These are phyloP conservation scores for Suhomyces yuchorum DNA, from an alignment of 1,139 yeast species.

Conservation along the genomic window DNA sequence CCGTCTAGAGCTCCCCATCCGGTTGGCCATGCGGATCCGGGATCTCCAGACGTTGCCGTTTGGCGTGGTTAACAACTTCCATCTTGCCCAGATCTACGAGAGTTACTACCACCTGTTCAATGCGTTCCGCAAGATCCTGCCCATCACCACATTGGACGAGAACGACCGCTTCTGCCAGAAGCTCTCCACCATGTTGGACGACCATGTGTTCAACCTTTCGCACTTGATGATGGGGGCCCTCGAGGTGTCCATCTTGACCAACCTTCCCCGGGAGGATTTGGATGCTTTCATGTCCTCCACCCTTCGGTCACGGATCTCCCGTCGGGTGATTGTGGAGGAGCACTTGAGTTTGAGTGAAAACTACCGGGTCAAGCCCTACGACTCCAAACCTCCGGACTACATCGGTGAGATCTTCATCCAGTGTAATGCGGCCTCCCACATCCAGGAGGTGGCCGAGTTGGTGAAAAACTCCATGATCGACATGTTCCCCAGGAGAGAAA, in stretches of 20 bases:
- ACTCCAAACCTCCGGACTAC: slow-evolving; percentile 62
- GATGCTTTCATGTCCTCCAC: slow-evolving; percentile 76
- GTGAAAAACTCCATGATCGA: slow-evolving; percentile 48
- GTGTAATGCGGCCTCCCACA: slow-evolving; percentile 74
- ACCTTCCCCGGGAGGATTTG: slow-evolving; percentile 61
- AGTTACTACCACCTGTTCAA: slow-evolving; percentile 87
- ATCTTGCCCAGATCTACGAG: slow-evolving; percentile 84
- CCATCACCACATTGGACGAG: slow-evolving; percentile 67
- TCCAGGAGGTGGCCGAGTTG: slow-evolving; percentile 54
- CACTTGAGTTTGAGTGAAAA: slow-evolving; percentile 77
- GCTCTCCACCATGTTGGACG: slow-evolving; percentile 66
- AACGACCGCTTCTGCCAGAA: slow-evolving; percentile 71
- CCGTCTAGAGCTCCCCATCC: slow-evolving; percentile 75
- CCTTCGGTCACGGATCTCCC: slow-evolving; percentile 80
- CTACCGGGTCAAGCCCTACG: slow-evolving; percentile 46
- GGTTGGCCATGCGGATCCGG: slow-evolving; percentile 77
- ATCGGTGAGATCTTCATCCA: slow-evolving; percentile 85
- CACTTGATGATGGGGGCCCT: slow-evolving; percentile 92
- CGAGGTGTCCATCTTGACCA: slow-evolving; percentile 69
- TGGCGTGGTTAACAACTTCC: slow-evolving; percentile 81
- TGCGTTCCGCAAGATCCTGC: slow-evolving; percentile 71
- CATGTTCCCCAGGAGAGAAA: slow-evolving; percentile 53
- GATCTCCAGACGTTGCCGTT: slow-evolving; percentile 84
- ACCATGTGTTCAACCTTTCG: slow-evolving; percentile 78
- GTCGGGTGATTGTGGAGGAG: slow-evolving; percentile 89